Conservation (phyloP, 768 basidiomycete species). For the Mycena metata region DNA sequence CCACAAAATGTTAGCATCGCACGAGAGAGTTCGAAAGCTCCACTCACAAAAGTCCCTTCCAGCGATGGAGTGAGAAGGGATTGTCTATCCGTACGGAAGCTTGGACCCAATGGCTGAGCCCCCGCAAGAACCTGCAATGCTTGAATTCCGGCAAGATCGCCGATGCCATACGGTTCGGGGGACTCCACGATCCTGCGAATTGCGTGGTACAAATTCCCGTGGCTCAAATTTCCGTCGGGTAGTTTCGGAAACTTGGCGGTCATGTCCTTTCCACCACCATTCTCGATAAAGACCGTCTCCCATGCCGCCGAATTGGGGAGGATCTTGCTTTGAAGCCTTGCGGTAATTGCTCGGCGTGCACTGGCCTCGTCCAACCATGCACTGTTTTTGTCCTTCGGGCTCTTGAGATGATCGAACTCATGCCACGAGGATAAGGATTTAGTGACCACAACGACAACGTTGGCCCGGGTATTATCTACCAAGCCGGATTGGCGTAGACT, state of each 20-base stretch:
- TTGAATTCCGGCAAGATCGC: constrained; percentile 13
- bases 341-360: neutral
- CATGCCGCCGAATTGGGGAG: neutral
- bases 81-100: neutral
- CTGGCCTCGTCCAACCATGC: neutral
- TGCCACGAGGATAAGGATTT: neutral
- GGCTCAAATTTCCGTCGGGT: constrained; percentile 1
- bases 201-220: constrained; percentile 1
- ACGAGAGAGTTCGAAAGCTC: neutral
- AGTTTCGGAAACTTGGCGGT: neutral
- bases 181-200: neutral
- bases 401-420: neutral
- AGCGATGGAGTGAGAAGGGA: neutral
- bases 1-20: neutral
- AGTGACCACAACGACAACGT: constrained; percentile 7
- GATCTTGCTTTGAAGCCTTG: neutral
- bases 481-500: neutral
- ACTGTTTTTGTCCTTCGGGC: constrained; percentile 1
- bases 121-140: neutral
- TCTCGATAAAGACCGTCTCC: constrained; percentile 10
- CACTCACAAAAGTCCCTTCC: neutral
- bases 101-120: neutral
- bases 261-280: constrained; percentile 2
- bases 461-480: neutral
- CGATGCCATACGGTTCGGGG: neutral